Conservation (phyloP, 2,329 filamentous ascomycete genomes). For the Hymenoscyphus occultus region DNA sequence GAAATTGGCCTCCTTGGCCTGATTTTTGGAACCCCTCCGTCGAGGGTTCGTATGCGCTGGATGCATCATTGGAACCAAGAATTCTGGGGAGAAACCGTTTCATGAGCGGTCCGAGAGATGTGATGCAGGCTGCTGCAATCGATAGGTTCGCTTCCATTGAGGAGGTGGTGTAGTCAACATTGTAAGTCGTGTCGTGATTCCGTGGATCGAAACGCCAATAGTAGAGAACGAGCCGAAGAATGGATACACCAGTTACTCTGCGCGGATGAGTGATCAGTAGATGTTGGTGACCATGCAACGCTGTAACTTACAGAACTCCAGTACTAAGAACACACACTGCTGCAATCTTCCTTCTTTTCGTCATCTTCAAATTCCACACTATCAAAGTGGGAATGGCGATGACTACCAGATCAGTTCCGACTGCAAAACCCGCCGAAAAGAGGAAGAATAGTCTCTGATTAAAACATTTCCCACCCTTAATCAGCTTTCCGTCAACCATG, state of each 20-base stretch:
- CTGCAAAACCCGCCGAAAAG: constrained; percentile 63
- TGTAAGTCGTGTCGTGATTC: constrained; percentile 21
- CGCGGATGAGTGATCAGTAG: background rate
- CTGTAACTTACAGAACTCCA: constrained; percentile 57
- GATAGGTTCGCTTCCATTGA: constrained; percentile 37
- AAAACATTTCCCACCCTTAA: constrained; percentile 45
- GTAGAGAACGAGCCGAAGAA: constrained; percentile 12
- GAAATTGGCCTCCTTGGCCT: background rate
- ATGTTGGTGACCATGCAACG: background rate
- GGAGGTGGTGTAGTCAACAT: constrained; percentile 34
- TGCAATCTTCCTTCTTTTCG: constrained; percentile 63
- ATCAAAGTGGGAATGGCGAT: constrained; percentile 64
- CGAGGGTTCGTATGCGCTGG: background rate
- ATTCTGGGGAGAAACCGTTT: constrained; percentile 13
- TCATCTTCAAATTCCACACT: constrained; percentile 59
- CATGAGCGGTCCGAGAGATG: constrained; percentile 58
- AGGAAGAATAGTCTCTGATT: constrained; percentile 64
- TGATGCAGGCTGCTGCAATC: constrained; percentile 54
- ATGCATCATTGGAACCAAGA: constrained; percentile 1
- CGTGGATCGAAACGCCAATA: constrained; percentile 9
- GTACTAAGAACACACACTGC: constrained; percentile 59
- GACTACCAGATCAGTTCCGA: constrained; percentile 65
- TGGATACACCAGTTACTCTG: constrained; percentile 16
- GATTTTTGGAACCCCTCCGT: background rate
- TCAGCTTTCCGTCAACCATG: background rate